Base-by-base conservation (phyloP, 768 basidiomycete genomes). In the Pleurotus ostreatus region DNA sequence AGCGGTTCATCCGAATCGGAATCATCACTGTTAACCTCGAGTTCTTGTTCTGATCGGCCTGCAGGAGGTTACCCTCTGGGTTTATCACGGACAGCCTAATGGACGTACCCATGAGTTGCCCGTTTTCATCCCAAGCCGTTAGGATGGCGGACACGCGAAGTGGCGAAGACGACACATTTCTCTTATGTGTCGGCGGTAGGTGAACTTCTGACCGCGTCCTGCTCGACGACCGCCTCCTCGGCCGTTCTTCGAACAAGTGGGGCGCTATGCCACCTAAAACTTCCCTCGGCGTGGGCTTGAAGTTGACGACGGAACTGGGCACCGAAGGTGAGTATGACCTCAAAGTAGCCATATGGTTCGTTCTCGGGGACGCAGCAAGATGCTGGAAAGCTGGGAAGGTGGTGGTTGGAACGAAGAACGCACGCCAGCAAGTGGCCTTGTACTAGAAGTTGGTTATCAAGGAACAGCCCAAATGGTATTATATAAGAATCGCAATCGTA, bases 211-310 rank as follows among this genome's bases (percentile, higher is more conserved):
- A 34, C 22, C 37, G 37, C n/a, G 60, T 64, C 46, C 62, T 67
- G 34, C 68, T 65, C 37, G 39, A 18, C 39, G 38, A 18, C 40
- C 69, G 63, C 55, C 66, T 61, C 41, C 69, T 60, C 38, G 65
- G 67, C 46, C 49, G 53, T 44, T 78, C 76, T 49, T 77, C 76
- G 54, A 76, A 73, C 26, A 78, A 71, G 58, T 78, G 76, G 20
- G 77, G 77, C 34, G 76, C 77, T 49, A 78, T 75, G 8, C 74
- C 76, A 39, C 67, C 71, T 56, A 78, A 73, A 30, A 78, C 68
- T 54, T 78, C 72, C 46, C 71, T 71, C 11, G 73, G 66, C 1
- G 75, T 69, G 3, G 76, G 76, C 55, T 69, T 70, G 65, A 76
- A 53, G 18, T 53, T 53, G 39, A 39, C 66, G 18, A 65, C 64